phyloP scores from a whole-genome alignment of 2,329 filamentous ascomycete species.

The Pyrenochaeta sp. region DNA sequence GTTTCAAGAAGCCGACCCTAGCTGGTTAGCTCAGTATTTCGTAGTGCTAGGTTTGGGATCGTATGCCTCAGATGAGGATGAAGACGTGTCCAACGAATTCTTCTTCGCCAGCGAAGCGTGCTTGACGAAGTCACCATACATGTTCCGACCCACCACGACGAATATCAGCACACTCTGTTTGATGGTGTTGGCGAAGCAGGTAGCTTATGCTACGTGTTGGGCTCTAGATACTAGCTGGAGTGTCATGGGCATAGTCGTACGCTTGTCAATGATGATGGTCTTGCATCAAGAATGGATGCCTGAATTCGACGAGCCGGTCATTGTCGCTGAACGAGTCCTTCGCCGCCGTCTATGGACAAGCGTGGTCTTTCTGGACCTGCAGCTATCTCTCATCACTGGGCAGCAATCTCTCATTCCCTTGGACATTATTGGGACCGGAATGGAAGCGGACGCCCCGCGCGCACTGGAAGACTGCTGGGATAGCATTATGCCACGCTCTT shows the following conservation, averaged over 20 bases:
- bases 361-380: slow-evolving; percentile 28
- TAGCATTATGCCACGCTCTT: slow-evolving; percentile 16
- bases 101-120: slow-evolving; percentile 32
- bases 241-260: slow-evolving; percentile 23
- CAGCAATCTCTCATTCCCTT: slow-evolving; percentile 22
- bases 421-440: slow-evolving; percentile 3
- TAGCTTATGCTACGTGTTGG: slow-evolving; percentile 31
- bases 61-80: slow-evolving; percentile 10
- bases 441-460: neutral
- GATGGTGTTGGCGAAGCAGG: slow-evolving; percentile 32
- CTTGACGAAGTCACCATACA: slow-evolving; percentile 26
- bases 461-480: slow-evolving; percentile 17
- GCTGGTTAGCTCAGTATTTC: slow-evolving; percentile 27
- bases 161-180: slow-evolving; percentile 26
- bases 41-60: slow-evolving; percentile 28
- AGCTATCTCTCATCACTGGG: slow-evolving; percentile 25
- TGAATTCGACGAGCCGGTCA: slow-evolving; percentile 7
- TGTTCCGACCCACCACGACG: slow-evolving; percentile 21
- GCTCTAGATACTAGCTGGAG: slow-evolving; percentile 29
- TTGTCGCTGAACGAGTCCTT: slow-evolving; percentile 14
- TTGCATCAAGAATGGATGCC: slow-evolving; percentile 23
- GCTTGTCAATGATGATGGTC: slow-evolving; percentile 25
- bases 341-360: slow-evolving; percentile 24
- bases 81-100: slow-evolving; percentile 12
- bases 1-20: slow-evolving; percentile 8